Percentiles rank a stretch among this genome's conserved stretches.
Evolutionary conservation across 495 filamentous ascomycete species (phyloP).

Genomic region (Penicillium waksmanii): DNA sequence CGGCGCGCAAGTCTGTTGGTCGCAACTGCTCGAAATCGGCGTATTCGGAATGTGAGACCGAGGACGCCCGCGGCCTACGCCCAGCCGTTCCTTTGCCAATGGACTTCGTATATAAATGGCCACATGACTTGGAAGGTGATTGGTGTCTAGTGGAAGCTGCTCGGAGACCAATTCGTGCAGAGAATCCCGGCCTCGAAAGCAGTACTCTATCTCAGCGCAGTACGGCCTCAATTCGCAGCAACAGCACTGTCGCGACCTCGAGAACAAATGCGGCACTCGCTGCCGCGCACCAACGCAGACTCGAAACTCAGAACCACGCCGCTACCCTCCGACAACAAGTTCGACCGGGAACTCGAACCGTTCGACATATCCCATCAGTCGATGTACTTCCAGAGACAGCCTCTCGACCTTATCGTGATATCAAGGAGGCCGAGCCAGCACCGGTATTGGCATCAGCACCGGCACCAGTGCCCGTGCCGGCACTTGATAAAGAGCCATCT

Average conservation of each 20-base stretch:
- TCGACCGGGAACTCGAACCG: slow-evolving; percentile 32
- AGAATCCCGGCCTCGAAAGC: slow-evolving; percentile 35
- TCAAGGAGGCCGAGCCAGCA: slow-evolving; percentile 19
- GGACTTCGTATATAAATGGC: slow-evolving; percentile 67
- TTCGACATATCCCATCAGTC: slow-evolving; percentile 36
- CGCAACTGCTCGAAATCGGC: slow-evolving; percentile 55
- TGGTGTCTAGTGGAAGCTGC: slow-evolving; percentile 45
- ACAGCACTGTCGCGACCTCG: slow-evolving; percentile 28
- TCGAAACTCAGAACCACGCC: slow-evolving; percentile 50
- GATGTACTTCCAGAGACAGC: slow-evolving; percentile 29
- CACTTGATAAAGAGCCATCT: slow-evolving; percentile 6
- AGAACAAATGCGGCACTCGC: slow-evolving; percentile 47
- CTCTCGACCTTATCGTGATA: slow-evolving; percentile 23
- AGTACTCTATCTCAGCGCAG: slow-evolving; percentile 39
- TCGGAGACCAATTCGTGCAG: slow-evolving; percentile 28
- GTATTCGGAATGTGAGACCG: slow-evolving; percentile 70
- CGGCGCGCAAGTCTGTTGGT: slow-evolving; percentile 44
- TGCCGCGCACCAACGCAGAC: slow-evolving; percentile 46
- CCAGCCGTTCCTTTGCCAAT: slow-evolving; percentile 70
- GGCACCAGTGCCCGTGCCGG: not conserved
- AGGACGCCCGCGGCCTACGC: slow-evolving; percentile 70
- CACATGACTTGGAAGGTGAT: slow-evolving; percentile 42
- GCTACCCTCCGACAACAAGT: slow-evolving; percentile 53
- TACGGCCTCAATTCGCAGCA: slow-evolving; percentile 28
- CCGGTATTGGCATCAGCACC: not conserved